Percentiles rank a stretch among this genome's conserved stretches.
Evolutionary conservation across 2,329 filamentous ascomycete species (phyloP).

Genomic region (Madurella fahalii): DNA sequence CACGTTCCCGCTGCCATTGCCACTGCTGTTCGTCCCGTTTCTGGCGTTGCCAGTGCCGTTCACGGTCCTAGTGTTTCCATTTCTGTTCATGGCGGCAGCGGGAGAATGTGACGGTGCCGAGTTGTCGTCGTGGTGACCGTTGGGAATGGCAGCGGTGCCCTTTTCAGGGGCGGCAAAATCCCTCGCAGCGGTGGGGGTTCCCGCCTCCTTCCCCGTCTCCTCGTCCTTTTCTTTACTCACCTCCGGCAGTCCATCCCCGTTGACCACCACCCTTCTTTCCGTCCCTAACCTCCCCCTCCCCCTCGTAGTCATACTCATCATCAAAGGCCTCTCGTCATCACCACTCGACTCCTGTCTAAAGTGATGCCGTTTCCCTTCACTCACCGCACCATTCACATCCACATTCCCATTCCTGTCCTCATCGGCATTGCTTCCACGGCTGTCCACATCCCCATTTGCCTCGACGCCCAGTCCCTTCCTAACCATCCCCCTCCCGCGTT

Average conservation of each 20-base stretch:
- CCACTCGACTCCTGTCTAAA: constrained; percentile 60
- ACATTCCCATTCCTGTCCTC: constrained; percentile 1
- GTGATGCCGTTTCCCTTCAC: constrained; percentile 40
- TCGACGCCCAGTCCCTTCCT: too few species aligned
- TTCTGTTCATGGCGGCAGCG: not conserved
- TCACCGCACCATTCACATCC: constrained; percentile 9
- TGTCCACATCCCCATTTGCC: not conserved
- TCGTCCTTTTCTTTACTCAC: not conserved
- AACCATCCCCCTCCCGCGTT: constrained; percentile 22
- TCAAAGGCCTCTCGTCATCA: constrained; percentile 77
- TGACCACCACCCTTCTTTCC: constrained; percentile 9
- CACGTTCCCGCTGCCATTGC: not conserved
- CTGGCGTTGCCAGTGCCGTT: too few species aligned
- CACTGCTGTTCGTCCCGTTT: not conserved
- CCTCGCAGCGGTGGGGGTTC: not conserved
- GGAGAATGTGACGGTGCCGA: not conserved
- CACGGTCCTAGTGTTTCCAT: too few species aligned
- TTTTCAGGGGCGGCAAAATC: not conserved
- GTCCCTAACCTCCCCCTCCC: constrained; percentile 14
- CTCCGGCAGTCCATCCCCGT: not conserved
- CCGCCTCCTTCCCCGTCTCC: not conserved
- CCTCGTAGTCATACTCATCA: constrained; percentile 61
- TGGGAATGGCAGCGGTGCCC: not conserved
- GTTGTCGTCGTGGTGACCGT: not conserved
- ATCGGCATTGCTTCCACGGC: not conserved